Percentiles rank a stretch among this genome's conserved stretches.
phyloP scores from a whole-genome alignment of 108 stramenopile genomes.

The Cyclotella choctawhatcheeana region DNA sequence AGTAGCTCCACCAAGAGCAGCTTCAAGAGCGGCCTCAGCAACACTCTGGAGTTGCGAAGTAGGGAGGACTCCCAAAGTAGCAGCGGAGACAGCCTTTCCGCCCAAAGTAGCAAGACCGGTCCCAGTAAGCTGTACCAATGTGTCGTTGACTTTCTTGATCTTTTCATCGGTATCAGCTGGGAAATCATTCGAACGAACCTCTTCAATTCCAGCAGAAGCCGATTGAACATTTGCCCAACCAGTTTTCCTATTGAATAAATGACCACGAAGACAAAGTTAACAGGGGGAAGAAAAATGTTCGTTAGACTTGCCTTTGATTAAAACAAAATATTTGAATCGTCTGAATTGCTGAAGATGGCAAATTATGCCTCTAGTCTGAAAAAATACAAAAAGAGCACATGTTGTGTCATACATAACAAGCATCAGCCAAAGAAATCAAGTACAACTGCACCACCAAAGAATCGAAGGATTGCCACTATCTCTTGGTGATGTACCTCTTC shows the following conservation, averaged over 20 bases:
- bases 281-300: background rate
- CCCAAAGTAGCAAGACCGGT: conserved; percentile 49
- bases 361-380: background rate
- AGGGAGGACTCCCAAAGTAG: conserved; percentile 44
- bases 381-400: background rate
- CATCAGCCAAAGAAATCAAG: background rate
- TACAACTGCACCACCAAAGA: background rate
- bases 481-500: background rate
- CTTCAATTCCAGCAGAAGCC: conserved; percentile 55
- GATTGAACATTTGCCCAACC: conserved; percentile 86
- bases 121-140: conserved; percentile 57
- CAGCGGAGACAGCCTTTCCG: conserved; percentile 47
- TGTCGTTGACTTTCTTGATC: conserved; percentile 63
- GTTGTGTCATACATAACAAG: background rate
- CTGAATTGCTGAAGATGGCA: background rate
- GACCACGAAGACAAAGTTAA: conserved; percentile 1
- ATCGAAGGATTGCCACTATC: no score
- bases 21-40: conserved; percentile 55
- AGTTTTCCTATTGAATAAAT: conserved; percentile 61
- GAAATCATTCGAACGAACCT: conserved; percentile 66
- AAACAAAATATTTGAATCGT: background rate
- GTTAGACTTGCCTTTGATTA: conserved; percentile 15
- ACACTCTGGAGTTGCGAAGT: conserved; percentile 40
- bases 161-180: conserved; percentile 78
- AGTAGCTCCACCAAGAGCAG: conserved; percentile 40